Base-by-base conservation (phyloP, 1,139 yeast genomes). In the Wickerhamiella infanticola region DNA sequence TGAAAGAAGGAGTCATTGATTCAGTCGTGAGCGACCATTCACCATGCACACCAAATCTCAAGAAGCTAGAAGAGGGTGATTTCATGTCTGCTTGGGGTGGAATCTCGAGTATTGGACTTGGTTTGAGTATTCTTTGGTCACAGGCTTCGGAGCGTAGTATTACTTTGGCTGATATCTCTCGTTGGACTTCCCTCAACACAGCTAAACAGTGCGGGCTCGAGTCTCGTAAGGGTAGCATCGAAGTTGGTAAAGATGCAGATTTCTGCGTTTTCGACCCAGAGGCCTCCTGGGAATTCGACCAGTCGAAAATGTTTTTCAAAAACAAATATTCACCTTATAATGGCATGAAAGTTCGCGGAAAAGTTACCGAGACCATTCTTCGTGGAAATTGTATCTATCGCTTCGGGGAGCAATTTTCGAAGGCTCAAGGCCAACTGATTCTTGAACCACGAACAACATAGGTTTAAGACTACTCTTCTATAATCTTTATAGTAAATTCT, bases 1-100 rank as follows among this genome's bases (percentile, higher is more conserved):
- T 88, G 44, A 62, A 75, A 45, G 68, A 70, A 36, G 77, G 75
- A 36, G 67, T 78, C 39, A 79, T 88, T 51, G 74, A 83, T n/a
- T 78, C 95, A 1, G 93, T 86, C 8, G 96, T 88, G 2, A 81
- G 94, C 11, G 97, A 88, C 60, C 97, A 88, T 64, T 84, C 95
- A 3, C 97, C 96, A 5, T 88, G 97, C 64, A 84, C 95, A 0
- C 95, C 96, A 0, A 85, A 84, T 51, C 68, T 88, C 55, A 88
- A 86, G 61, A 81, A 81, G 25, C 68, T 86, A 47, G 81, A 78
- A 29, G 72, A 75, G 48, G 96, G 96, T 43, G 94, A 88, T 60
- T 88, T 86, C 61, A 77, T 85, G 61, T 74, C 77, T 42, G 95
- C 96, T 2, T 88, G 96, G 97, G 97, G 96, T 42, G 97, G 96